phyloP scores from a whole-genome alignment of 257 asterid genomes.

The Solanum stenotomum region DNA sequence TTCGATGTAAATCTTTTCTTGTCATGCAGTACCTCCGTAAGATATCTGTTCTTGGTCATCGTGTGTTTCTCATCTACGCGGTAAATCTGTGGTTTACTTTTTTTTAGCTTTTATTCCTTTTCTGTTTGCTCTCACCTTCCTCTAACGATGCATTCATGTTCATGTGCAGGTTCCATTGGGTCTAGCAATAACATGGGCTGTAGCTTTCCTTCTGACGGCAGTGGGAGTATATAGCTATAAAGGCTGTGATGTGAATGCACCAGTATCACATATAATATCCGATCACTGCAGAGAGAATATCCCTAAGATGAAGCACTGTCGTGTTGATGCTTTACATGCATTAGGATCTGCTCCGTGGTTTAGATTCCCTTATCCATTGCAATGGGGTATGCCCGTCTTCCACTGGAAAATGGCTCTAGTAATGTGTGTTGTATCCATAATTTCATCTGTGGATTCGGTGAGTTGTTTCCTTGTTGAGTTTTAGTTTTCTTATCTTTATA shows the following conservation, averaged over 20 bases:
- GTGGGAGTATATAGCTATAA: slow-evolving; percentile 71
- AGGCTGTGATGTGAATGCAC: slow-evolving; percentile 82
- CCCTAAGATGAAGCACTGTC: slow-evolving; percentile 71
- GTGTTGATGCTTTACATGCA: slow-evolving; percentile 83
- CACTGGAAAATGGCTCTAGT: slow-evolving; percentile 92
- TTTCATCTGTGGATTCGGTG: slow-evolving; percentile 93
- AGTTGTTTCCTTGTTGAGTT: slow-evolving; percentile 24
- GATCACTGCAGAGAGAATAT: slow-evolving; percentile 84
- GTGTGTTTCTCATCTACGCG: slow-evolving; percentile 77
- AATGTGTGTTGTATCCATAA: slow-evolving; percentile 89
- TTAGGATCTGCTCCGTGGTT: slow-evolving; percentile 83
- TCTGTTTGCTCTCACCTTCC: background rate
- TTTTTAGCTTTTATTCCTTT: background rate
- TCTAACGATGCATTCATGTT: background rate
- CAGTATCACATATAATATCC: slow-evolving; percentile 70
- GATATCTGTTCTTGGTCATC: slow-evolving; percentile 85
- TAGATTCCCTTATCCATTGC: slow-evolving; percentile 91
- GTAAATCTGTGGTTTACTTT: slow-evolving; percentile 26
- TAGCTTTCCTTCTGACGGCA: slow-evolving; percentile 75
- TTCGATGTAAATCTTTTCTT: background rate
- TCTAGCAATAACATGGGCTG: slow-evolving; percentile 75
- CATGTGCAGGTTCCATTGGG: slow-evolving; percentile 69
- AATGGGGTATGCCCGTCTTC: slow-evolving; percentile 93
- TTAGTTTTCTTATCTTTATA: background rate
- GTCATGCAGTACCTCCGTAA: slow-evolving; percentile 92